Percentiles rank a stretch among this genome's conserved stretches.
Conservation (phyloP, 257 asterid genomes). For the Paulownia fortunei region DNA sequence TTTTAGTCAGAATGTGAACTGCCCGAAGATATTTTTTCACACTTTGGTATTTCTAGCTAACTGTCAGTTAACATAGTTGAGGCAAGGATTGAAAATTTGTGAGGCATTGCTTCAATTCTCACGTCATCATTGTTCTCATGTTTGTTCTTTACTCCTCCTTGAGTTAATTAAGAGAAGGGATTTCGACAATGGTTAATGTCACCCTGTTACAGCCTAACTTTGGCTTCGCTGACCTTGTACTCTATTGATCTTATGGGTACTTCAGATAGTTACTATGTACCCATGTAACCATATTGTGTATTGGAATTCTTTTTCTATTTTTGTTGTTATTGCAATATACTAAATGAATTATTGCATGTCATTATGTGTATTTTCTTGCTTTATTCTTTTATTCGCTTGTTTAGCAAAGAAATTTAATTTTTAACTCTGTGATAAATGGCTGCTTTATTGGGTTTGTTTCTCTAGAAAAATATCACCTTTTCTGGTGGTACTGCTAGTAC, state of each 20-base stretch:
- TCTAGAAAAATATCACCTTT: not conserved
- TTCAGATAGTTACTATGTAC: not conserved
- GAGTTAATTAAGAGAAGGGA: conserved; percentile 2
- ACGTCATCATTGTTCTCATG: not conserved
- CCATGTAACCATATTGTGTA: not conserved
- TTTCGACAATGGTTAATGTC: not conserved
- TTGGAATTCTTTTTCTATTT: not conserved
- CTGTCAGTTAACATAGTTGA: conserved; percentile 18
- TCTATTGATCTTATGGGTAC: conserved; percentile 8
- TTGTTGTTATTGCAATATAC: not conserved
- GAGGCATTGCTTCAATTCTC: not conserved
- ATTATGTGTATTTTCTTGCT: not conserved
- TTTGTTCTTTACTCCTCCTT: conserved; percentile 10
- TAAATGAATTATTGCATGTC: not conserved
- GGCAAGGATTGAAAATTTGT: not conserved
- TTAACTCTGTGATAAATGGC: not conserved
- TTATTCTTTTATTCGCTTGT: not conserved
- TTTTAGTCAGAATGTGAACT: conserved; percentile 2
- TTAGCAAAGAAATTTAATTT: too few relatives aligned
- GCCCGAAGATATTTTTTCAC: not conserved
- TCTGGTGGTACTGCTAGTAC: not conserved
- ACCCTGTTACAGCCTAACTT: not conserved
- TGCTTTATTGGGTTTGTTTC: not conserved
- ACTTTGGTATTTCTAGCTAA: conserved; percentile 7
- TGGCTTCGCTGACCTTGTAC: not conserved